phyloP scores from a whole-genome alignment of 768 basidiomycete genomes.

The Collybiopsis luxurians region DNA sequence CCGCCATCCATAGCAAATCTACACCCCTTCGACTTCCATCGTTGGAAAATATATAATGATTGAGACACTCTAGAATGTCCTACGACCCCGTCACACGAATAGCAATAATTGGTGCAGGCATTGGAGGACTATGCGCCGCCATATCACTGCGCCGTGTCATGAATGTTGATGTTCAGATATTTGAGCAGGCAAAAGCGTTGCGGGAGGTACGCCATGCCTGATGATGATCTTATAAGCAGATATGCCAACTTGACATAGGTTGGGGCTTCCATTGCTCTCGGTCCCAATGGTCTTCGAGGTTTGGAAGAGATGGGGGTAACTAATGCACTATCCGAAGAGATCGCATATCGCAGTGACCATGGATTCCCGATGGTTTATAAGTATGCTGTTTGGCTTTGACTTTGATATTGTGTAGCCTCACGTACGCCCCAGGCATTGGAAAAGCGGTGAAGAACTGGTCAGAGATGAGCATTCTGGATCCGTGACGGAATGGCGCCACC shows the following conservation, averaged over 20 bases:
- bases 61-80: background rate
- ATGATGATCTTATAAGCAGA: background rate
- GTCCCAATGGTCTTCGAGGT: conserved; percentile 2
- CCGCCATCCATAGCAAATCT: too few species aligned
- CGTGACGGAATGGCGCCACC: background rate
- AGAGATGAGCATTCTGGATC: background rate
- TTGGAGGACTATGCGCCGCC: background rate
- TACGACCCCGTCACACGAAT: background rate
- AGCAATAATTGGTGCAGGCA: background rate
- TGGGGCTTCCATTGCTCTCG: background rate
- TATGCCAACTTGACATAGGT: background rate
- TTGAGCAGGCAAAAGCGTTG: background rate
- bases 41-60: too few species aligned
- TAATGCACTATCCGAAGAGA: background rate
- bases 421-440: background rate
- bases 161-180: background rate
- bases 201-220: background rate
- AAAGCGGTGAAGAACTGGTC: background rate
- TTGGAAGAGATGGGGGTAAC: background rate
- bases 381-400: background rate
- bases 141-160: background rate
- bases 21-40: too few species aligned
- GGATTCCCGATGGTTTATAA: conserved; percentile 1
- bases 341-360: background rate
- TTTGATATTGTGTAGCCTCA: background rate